Conservation (phyloP, 1,284 basidiomycete genomes). For the Ganoderma leucocontextum region DNA sequence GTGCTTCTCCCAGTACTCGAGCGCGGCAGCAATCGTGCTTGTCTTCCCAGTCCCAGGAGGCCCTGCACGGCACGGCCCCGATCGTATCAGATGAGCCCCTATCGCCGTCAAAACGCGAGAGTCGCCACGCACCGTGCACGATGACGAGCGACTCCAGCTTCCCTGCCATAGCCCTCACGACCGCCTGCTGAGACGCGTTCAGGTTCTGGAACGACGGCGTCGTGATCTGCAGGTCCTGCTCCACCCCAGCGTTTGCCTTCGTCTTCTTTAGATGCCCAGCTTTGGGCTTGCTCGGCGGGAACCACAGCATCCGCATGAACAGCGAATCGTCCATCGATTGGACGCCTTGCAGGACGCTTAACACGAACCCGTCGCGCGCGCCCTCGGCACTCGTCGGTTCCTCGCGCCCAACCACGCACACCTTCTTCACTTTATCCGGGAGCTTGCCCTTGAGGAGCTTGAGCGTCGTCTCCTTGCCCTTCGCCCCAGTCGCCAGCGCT, state of each 20-base stretch:
- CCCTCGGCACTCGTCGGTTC: conserved; percentile 28
- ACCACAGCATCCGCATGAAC: conserved; percentile 14
- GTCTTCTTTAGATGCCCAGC: neutral
- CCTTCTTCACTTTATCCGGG: neutral
- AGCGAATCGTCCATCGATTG: neutral
- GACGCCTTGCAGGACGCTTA: conserved; percentile 7
- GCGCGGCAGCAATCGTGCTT: conserved; percentile 44
- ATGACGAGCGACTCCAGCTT: conserved; percentile 18
- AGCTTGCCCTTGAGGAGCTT: neutral
- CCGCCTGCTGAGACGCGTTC: conserved; percentile 33
- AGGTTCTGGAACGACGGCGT: conserved; percentile 23
- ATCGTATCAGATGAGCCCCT: neutral
- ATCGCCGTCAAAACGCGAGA: neutral
- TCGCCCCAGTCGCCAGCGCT: neutral
- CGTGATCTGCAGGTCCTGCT: conserved; percentile 6
- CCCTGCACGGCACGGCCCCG: conserved; percentile 11
- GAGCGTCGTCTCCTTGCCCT: conserved; percentile 4
- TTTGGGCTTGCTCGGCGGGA: neutral
- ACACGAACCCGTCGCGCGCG: conserved; percentile 25
- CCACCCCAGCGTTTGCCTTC: neutral
- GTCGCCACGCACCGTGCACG: conserved; percentile 24
- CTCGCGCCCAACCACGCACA: conserved; percentile 8
- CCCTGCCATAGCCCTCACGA: conserved; percentile 25
- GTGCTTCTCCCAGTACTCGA: conserved; percentile 22
- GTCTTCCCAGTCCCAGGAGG: conserved; percentile 46